Conservation (phyloP, 2,329 filamentous ascomycete genomes). For the Aureobasidium pullulans region DNA sequence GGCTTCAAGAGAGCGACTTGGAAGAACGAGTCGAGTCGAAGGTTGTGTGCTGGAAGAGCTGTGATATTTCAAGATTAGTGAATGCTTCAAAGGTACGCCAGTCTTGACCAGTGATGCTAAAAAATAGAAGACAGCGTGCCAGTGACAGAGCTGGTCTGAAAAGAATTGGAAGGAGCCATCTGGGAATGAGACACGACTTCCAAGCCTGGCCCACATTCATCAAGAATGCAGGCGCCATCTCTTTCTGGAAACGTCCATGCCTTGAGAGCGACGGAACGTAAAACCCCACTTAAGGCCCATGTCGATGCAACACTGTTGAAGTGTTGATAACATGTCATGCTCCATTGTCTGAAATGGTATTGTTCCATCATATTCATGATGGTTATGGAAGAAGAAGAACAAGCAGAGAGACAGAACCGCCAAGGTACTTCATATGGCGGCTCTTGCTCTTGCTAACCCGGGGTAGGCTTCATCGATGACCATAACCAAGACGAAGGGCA, state of each 20-base stretch:
- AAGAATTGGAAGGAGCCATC: neutral
- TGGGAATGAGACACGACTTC: conserved; percentile 6
- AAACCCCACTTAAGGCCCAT: neutral
- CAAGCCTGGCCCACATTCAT: neutral
- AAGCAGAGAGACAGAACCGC: neutral
- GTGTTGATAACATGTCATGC: neutral
- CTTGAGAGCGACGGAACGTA: neutral
- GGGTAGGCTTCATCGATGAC: neutral
- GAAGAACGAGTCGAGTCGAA: neutral
- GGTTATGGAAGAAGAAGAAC: neutral
- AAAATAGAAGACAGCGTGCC: neutral
- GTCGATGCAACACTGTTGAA: conserved; percentile 12
- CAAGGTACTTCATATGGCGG: conserved; percentile 9
- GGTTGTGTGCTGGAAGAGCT: neutral
- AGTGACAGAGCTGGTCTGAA: neutral
- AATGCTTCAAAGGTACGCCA: neutral
- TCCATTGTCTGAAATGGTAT: neutral
- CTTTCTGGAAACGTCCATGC: conserved; percentile 1
- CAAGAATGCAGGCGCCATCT: conserved; percentile 3
- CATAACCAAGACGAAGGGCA: neutral
- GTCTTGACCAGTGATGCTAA: neutral
- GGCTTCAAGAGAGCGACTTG: neutral
- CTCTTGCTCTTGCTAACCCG: neutral
- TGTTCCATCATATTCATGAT: conserved; percentile 6
- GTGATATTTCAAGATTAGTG: conserved; percentile 1